A percentile compares a stretch with the other conserved stretches of the same genome.
These are phyloP conservation scores for Verticillium alfalfae DNA, from an alignment of 2,329 filamentous ascomycete species.

Conservation along the genomic window DNA sequence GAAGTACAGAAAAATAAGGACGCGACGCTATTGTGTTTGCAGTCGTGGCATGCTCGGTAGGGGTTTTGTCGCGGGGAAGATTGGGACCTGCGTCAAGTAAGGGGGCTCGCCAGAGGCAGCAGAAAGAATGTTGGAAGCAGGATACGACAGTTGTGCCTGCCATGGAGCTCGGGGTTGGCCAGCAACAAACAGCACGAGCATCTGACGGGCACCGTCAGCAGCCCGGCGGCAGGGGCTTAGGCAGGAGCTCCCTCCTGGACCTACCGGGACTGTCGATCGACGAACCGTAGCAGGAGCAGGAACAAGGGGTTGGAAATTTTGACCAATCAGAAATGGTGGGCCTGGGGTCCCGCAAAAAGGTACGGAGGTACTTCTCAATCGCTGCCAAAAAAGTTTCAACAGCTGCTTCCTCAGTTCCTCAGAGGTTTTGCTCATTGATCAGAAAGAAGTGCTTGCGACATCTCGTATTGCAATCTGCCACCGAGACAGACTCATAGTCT, in stretches of 20 bases:
- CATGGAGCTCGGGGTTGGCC: not conserved
- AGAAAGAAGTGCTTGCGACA: not conserved
- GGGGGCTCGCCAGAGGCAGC: not conserved
- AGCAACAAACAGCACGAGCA: not conserved
- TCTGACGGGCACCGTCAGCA: not conserved
- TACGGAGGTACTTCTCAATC: not conserved
- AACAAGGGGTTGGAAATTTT: not conserved
- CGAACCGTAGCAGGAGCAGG: not conserved
- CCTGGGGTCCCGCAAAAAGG: not conserved
- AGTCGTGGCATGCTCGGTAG: conserved; percentile 17
- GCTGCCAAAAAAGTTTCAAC: not conserved
- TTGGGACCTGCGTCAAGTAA: conserved; percentile 13
- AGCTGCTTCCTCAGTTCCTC: not conserved
- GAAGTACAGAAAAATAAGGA: not conserved
- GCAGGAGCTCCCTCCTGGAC: not conserved
- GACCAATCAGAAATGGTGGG: not conserved
- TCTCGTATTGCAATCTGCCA: not conserved
- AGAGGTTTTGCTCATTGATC: not conserved
- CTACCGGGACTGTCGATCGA: not conserved
- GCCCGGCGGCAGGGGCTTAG: not conserved
- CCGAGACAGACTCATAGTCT: not conserved
- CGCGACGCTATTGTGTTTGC: not conserved
- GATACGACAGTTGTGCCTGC: not conserved
- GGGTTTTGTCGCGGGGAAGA: conserved; percentile 11
- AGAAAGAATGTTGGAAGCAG: not conserved